Base-by-base conservation (phyloP, 345 rosid genomes). In the Salix viminalis region DNA sequence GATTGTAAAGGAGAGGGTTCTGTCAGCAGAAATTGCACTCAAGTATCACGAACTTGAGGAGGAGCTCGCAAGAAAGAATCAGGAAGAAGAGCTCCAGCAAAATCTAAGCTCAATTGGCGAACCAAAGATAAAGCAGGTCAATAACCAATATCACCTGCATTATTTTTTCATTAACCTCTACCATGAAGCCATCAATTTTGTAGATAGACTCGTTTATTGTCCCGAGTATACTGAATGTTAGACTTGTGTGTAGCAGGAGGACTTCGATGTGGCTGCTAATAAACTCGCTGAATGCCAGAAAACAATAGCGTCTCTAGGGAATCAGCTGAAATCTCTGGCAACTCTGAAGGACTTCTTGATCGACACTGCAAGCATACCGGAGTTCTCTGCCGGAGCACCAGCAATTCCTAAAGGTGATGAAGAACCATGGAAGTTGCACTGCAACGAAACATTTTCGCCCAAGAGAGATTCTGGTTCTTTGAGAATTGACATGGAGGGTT, bases 301-400 rank as follows among this genome's bases (percentile, higher is more conserved):
- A 79, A 95, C 99, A 52, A 95, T 95, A 79, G 90, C 91, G 58
- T 93, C 99, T 44, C 84, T 95, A 13, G 93, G 96, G 65, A 86
- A 89, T 78, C 99, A 93, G 78, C 82, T 95, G 56, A 91, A 91
- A 61, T 95, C 99, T 77, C 92, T 95, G 66, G 99, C 97, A 76
- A 93, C 98, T 23, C 86, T 93, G 21, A 97, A 95, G 83, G 99
- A 95, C 81, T 95, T 95, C 88, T 86, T 95, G 78, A 84, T 90
- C 3, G 98, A 95, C 85, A 90, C 97, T 56, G 77, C 84, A 5
- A 85, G 87, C 81, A 77, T 90, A 80, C 88, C 89, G 0, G 89
- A 83, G 65, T 82, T 88, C 54, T 64, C 85, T 73, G 70, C 68
- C 2, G 79, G 68, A 60, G 81, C 75, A 82, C 69, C 87, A 39